phyloP scores from a whole-genome alignment of 495 filamentous ascomycete genomes.

The Aspergillus taichungensis region DNA sequence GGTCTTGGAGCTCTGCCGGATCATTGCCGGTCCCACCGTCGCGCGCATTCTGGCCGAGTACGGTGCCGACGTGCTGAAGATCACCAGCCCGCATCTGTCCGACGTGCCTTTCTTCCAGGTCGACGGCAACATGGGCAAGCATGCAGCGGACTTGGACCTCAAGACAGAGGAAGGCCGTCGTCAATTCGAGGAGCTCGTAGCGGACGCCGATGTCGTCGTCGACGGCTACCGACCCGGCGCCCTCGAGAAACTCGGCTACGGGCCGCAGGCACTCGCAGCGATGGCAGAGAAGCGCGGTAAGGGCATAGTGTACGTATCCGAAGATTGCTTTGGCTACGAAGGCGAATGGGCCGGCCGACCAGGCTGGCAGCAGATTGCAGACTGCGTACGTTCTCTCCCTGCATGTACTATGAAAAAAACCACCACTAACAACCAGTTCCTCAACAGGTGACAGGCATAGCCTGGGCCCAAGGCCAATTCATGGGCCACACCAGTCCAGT shows the following conservation, averaged over 20 bases:
- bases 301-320: conserved; percentile 60
- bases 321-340: conserved; percentile 63
- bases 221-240: conserved; percentile 63
- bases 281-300: conserved; percentile 46
- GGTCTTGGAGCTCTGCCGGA: conserved; percentile 62
- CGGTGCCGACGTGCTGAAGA: conserved; percentile 59
- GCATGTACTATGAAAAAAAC: neutral
- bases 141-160: conserved; percentile 49
- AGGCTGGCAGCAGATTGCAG: conserved; percentile 51
- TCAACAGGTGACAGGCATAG: conserved; percentile 49
- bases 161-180: conserved; percentile 41
- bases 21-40: conserved; percentile 52
- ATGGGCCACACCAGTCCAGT: conserved; percentile 64
- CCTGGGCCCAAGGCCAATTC: conserved; percentile 64
- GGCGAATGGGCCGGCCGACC: conserved; percentile 40
- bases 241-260: conserved; percentile 56
- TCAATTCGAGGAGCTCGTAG: conserved; percentile 50
- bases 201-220: conserved; percentile 50
- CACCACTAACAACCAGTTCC: conserved; percentile 20
- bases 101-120: conserved; percentile 79
- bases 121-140: conserved; percentile 68
- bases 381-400: conserved; percentile 43
- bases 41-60: conserved; percentile 58
- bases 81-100: conserved; percentile 57
- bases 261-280: conserved; percentile 39